Base-by-base conservation (phyloP, 495 filamentous ascomycete genomes). In the Hyaloscypha finlandica region DNA sequence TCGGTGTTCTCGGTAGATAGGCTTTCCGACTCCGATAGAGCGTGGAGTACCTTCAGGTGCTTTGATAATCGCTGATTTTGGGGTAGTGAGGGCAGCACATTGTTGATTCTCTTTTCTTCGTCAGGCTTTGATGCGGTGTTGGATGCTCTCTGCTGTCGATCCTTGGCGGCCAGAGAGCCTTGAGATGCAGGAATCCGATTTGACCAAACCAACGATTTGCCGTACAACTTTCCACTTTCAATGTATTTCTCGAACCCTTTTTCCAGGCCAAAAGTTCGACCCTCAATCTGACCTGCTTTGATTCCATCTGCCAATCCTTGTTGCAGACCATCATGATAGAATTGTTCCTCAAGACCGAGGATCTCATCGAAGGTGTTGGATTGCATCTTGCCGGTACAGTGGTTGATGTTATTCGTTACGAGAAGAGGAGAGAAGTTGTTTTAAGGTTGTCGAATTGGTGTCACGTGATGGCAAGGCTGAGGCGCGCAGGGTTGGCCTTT, bases 211-310 rank as follows among this genome's bases (percentile, higher is more conserved):
- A 89, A 77, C 4, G 90, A 87, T 73, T 86, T 88, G n/a, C 95
- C 93, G 71, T 94, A 90, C 25, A 99, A 74, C 63, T 81, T 82
- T 1, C 95, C 96, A 71, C 93, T 84, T 65, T 91, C 88, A 16
- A 88, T 70, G 71, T 92, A 97, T 78, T 96, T 97, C 73, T 95
- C 91, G 66, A 94, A 98, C 1, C 94, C 95, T 70, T 95, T 96
- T 73, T 96, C 90, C 4, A 98, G 84, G 0, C 94, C 95, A 74
- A 98, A 92, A 14, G 91, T 82, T 42, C 91, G 90, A 48, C 96
- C 96, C 84, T 99, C 95, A 56, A 90, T 86, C 33, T 87, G 88
- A 12, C 96, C 95, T 16, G 92, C 88, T 70, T 84, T 81, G n/a
- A 85, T 81, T 31, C 95, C 95, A 76, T 97, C 96, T 52, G 81